A percentile compares a stretch with the other conserved stretches of the same genome.
These are phyloP conservation scores for Pisolithus sp. DNA, from an alignment of 768 basidiomycete species.

Conservation along the genomic window DNA sequence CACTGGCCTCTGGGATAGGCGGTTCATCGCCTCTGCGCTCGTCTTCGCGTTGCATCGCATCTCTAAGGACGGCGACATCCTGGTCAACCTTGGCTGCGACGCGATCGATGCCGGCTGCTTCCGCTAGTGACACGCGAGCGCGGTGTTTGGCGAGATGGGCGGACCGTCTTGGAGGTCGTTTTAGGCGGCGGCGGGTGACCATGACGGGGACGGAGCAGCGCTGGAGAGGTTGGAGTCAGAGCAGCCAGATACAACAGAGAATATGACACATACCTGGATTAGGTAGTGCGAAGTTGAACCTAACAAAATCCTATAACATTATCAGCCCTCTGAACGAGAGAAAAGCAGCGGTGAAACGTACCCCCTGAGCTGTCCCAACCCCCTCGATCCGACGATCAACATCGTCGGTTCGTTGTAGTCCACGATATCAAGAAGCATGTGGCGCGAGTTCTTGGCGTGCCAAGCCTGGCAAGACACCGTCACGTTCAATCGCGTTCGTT, in stretches of 20 bases:
- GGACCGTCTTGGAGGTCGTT: conserved; percentile 74
- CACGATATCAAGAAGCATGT: conserved; percentile 88
- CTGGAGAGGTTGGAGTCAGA: conserved; percentile 26
- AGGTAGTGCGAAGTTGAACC: conserved; percentile 95
- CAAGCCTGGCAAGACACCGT: conserved; percentile 89
- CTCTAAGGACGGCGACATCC: conserved; percentile 75
- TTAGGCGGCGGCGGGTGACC: conserved; percentile 89
- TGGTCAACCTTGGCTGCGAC: conserved; percentile 81
- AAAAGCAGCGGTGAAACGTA: conserved; percentile 27
- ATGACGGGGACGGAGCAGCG: conserved; percentile 95
- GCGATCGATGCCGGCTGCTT: conserved; percentile 80
- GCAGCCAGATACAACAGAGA: not conserved
- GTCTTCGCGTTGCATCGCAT: conserved; percentile 68
- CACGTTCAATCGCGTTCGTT: conserved; percentile 85
- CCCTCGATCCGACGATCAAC: conserved; percentile 94
- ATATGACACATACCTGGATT: conserved; percentile 51
- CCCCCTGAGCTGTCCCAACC: conserved; percentile 84
- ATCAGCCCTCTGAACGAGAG: not conserved
- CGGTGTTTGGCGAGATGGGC: conserved; percentile 81
- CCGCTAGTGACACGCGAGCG: conserved; percentile 77
- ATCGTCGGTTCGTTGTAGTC: conserved; percentile 84
- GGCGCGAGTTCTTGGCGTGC: conserved; percentile 92
- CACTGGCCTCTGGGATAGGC: conserved; percentile 12
- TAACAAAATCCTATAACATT: conserved; percentile 64
- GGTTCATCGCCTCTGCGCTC: conserved; percentile 24